Conservation (phyloP, 352 stramenopile species). For the Globisporangium cederbergense region DNA sequence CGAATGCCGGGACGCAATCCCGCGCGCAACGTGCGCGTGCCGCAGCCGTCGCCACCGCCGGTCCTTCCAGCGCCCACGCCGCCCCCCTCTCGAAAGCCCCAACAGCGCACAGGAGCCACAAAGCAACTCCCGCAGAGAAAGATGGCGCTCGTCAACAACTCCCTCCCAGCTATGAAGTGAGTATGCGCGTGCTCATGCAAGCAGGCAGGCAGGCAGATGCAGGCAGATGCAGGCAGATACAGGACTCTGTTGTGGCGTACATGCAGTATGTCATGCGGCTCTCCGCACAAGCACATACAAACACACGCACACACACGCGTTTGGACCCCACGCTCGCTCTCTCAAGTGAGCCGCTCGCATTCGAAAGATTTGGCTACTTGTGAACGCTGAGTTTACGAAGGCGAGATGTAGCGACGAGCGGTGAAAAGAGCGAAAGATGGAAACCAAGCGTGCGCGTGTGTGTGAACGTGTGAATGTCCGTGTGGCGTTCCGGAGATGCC, state of each 20-base stretch:
- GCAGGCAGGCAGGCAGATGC: too few relatives aligned
- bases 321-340: too few relatives aligned
- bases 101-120: constrained; percentile 13
- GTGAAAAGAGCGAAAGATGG: too few relatives aligned
- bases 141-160: constrained; percentile 56
- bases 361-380: too few relatives aligned
- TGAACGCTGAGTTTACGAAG: too few relatives aligned
- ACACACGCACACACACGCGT: too few relatives aligned
- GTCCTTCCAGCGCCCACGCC: not conserved
- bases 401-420: too few relatives aligned
- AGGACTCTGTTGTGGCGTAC: not conserved
- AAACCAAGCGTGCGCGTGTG: not conserved
- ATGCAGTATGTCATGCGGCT: not conserved
- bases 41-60: constrained; percentile 2
- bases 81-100: constrained; percentile 9
- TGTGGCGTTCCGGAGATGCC: not conserved
- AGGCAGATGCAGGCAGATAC: not conserved
- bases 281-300: too few relatives aligned
- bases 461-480: not conserved
- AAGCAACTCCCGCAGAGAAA: constrained; percentile 23
- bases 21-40: constrained; percentile 3
- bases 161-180: constrained; percentile 48
- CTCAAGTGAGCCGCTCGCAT: too few relatives aligned
- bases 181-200: constrained; percentile 9
- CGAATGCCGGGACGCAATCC: not conserved